Base-by-base conservation (phyloP, 192 early-diverging fungal genomes). In the Mortierella hygrophila region DNA sequence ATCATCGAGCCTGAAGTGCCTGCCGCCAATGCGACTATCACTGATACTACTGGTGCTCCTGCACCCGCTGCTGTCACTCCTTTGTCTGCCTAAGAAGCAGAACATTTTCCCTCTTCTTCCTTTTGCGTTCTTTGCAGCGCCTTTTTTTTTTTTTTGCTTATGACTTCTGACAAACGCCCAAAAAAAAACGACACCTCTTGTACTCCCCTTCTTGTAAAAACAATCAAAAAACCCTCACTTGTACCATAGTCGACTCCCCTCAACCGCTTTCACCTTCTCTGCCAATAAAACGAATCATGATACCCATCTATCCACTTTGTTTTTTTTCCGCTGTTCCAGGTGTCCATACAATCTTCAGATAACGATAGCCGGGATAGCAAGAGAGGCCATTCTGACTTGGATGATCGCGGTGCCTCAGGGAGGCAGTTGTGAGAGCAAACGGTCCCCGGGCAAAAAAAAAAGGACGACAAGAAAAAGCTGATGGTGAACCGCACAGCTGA, bases 1-100 rank as follows among this genome's bases (percentile, higher is more conserved):
- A n/a, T 85, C 52, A 8, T 80, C 3, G 83, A 77, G 8, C 29
- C 78, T 21, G 83, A 85, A 23, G 40, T 6, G 0, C 40, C 75
- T 32, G 68, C 16, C 11, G 68, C 13, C 23, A 75, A 4, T 26
- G 55, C 57, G 0, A 41, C 37, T 1, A 57, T 26, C 29, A 26
- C 49, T 65, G n/a, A 11, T 60, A n/a, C 10, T 26, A 26, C 55
- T 26, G 8, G 23, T 8, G n/a, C 55, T 26, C 10, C 60, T 11
- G 60, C 11, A 26, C 13, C 26, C 29, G 29, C 60, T 26, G 3
- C 29, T 15, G 13, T 29, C 60, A 13, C 60, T 15, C 60, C 60
- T 65, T 32, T 15, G 26, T 32, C 29, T 15, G 60, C 9, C 10
- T 65, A 65, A 32, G 3, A 52, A 18, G 16, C 60, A 0, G 7